Conservation (phyloP, 228 moss, liverwort and hornwort genomes). For the Sphagnum fallax region DNA sequence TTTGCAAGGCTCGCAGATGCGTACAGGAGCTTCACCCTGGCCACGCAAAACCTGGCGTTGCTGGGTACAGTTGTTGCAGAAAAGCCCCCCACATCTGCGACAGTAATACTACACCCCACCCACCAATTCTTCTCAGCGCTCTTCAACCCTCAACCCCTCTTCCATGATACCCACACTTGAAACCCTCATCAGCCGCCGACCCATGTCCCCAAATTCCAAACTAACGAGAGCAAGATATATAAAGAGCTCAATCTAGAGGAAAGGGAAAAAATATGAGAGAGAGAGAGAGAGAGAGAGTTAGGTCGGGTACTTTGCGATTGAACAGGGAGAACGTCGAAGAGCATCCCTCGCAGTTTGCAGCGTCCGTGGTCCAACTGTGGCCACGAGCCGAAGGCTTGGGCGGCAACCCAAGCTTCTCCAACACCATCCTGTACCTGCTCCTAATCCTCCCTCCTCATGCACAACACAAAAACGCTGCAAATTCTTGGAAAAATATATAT, state of each 20-base stretch:
- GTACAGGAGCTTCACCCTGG: conserved; percentile 75
- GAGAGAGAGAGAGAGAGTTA: not conserved
- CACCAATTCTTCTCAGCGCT: too few relatives aligned
- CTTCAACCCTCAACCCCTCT: not conserved
- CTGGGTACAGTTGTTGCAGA: conserved; percentile 82
- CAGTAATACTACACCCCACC: conserved; percentile 83
- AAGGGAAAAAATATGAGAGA: not conserved
- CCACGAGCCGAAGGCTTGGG: conserved; percentile 79
- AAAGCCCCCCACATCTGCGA: conserved; percentile 98
- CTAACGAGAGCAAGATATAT: not conserved
- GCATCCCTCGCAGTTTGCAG: conserved; percentile 77
- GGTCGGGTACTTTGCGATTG: conserved; percentile 71
- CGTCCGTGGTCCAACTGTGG: conserved; percentile 74
- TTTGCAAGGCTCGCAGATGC: conserved; percentile 90
- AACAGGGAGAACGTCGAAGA: conserved; percentile 51
- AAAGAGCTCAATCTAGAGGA: not conserved
- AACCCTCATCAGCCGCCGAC: not conserved
- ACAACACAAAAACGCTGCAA: too few relatives aligned
- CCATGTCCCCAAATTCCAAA: not conserved
- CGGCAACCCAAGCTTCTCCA: conserved; percentile 93
- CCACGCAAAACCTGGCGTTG: conserved; percentile 63
- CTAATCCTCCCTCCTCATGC: too few relatives aligned
- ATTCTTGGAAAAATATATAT: too few relatives aligned
- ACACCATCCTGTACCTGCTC: conserved; percentile 18
- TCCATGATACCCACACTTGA: conserved; percentile 20